Conservation (phyloP, 164 flowering plant species). For the Brasenia schreberi region DNA sequence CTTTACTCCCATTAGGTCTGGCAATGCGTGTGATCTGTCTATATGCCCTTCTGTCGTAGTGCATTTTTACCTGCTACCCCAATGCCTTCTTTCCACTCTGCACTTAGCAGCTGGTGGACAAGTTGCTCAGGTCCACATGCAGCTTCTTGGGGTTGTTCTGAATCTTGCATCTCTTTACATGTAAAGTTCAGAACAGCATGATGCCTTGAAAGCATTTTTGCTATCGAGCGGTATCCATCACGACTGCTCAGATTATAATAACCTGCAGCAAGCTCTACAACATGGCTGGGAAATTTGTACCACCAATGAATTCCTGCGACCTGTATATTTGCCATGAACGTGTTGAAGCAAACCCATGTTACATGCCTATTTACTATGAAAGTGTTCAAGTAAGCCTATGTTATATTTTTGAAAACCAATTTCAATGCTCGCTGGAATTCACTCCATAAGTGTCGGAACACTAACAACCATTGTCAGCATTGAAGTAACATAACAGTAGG, state of each 20-base stretch:
- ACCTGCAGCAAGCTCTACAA: no score
- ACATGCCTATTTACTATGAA: no score
- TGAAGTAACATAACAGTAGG: no score
- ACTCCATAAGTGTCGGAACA: no score
- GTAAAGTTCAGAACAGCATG: constrained; percentile 62
- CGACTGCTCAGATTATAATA: constrained; percentile 14
- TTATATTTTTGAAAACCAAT: no score
- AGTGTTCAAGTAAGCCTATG: no score
- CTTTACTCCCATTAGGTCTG: constrained; percentile 67
- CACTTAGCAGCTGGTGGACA: constrained; percentile 76
- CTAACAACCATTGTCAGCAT: no score
- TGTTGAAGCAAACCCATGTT: no score
- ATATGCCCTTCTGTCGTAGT: constrained; percentile 47
- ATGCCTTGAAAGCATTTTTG: constrained; percentile 71
- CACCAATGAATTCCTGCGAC: not conserved
- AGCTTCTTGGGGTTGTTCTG: constrained; percentile 44
- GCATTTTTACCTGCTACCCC: constrained; percentile 83
- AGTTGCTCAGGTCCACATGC: constrained; percentile 68
- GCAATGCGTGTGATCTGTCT: constrained; percentile 70
- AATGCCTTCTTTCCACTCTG: constrained; percentile 59
- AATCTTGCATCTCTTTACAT: constrained; percentile 74
- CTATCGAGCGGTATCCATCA: constrained; percentile 71
- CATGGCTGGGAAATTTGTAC: no score
- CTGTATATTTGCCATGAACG: no score
- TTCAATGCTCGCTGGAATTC: no score